Percentiles rank a stretch among this genome's conserved stretches.
These are phyloP conservation scores for Gnomoniopsis smithogilvyi DNA, from an alignment of 2,329 filamentous ascomycete genomes.

Conservation along the genomic window DNA sequence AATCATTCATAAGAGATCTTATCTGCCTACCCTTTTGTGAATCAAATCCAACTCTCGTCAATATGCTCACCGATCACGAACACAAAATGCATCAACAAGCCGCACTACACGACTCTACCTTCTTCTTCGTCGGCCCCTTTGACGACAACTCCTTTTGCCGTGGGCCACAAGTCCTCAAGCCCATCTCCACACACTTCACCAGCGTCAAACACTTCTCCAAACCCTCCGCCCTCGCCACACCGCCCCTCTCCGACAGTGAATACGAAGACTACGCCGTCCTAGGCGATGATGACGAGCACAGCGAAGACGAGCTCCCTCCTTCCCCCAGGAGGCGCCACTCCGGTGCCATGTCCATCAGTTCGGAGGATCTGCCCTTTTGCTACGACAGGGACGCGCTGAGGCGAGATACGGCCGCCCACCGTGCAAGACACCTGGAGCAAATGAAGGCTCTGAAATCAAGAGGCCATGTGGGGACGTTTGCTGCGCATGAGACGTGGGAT, in stretches of 20 bases:
- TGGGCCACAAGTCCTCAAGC: slow-evolving; percentile 13
- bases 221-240: slow-evolving; percentile 9
- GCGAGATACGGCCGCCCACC: slow-evolving; percentile 15
- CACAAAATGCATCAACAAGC: background rate
- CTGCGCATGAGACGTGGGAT: slow-evolving; percentile 16
- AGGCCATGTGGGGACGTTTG: slow-evolving; percentile 3
- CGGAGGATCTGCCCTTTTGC: slow-evolving; percentile 17
- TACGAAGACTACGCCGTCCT: slow-evolving; percentile 15
- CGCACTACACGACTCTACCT: slow-evolving; percentile 6
- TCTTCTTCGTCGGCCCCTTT: slow-evolving; percentile 15
- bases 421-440: slow-evolving; percentile 8
- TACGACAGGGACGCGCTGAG: slow-evolving; percentile 16
- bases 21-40: background rate
- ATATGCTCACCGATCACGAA: slow-evolving; percentile 1
- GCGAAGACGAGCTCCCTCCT: slow-evolving; percentile 17
- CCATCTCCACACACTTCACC: slow-evolving; percentile 16
- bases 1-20: background rate
- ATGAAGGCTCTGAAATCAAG: background rate
- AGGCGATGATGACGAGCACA: slow-evolving; percentile 16
- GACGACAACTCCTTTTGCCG: slow-evolving; percentile 17
- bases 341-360: slow-evolving; percentile 18
- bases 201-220: background rate
- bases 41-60: background rate
- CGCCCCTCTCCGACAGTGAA: slow-evolving; percentile 6
- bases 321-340: slow-evolving; percentile 17